Conservation (phyloP, 306 rosid genomes). For the Sphenostylis stenocarpa region DNA sequence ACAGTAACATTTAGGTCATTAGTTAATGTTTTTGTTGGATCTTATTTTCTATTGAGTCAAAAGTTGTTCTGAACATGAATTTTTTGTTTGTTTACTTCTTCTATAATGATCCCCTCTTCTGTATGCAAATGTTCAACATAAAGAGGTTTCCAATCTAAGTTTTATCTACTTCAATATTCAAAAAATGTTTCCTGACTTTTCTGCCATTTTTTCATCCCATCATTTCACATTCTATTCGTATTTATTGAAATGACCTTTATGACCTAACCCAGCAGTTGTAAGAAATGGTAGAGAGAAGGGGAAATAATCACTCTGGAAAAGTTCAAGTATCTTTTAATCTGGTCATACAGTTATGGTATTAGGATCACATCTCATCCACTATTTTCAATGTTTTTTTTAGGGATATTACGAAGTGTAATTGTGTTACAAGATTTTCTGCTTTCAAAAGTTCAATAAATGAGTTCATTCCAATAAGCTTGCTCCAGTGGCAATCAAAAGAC, state of each 20-base stretch:
- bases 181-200: slow-evolving; percentile 11
- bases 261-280: slow-evolving; percentile 6
- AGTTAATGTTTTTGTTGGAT: background rate
- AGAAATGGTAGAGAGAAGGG: background rate
- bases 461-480: slow-evolving; percentile 67
- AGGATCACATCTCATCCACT: slow-evolving; percentile 33
- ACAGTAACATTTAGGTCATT: slow-evolving; percentile 12
- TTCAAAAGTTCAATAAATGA: slow-evolving; percentile 52
- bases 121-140: slow-evolving; percentile 8
- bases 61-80: background rate
- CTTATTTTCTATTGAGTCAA: slow-evolving; percentile 9
- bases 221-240: background rate
- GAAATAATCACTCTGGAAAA: slow-evolving; percentile 18
- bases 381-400: slow-evolving; percentile 45
- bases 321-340: background rate
- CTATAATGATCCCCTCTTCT: background rate
- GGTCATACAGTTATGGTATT: slow-evolving; percentile 1
- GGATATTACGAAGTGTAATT: slow-evolving; percentile 65
- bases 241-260: slow-evolving; percentile 8
- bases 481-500: slow-evolving; percentile 46
- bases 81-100: background rate
- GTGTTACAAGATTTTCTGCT: slow-evolving; percentile 63
- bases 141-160: slow-evolving; percentile 6
- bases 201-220: background rate
- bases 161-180: background rate